phyloP scores from a whole-genome alignment of 192 early-diverging fungal species.

The Mortierella antarctica region DNA sequence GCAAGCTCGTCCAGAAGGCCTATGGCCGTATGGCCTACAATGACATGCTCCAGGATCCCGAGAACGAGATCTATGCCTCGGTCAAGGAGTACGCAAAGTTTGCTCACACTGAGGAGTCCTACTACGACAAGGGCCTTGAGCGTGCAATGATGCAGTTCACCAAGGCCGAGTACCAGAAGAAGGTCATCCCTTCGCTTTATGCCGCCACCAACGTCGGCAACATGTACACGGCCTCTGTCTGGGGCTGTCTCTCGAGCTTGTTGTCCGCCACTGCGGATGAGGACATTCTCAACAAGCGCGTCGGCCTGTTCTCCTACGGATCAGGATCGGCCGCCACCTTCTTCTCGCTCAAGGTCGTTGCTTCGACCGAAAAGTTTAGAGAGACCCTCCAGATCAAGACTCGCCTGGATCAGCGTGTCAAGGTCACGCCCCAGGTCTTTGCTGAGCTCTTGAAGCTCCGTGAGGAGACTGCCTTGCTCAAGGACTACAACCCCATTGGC shows the following conservation, averaged over 20 bases:
- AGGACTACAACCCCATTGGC: slow-evolving; percentile 83
- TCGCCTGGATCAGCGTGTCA: slow-evolving; percentile 79
- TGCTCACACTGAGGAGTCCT: slow-evolving; percentile 76
- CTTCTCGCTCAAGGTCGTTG: slow-evolving; percentile 88
- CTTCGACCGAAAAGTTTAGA: slow-evolving; percentile 71
- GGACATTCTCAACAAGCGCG: slow-evolving; percentile 83
- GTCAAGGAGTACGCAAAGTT: slow-evolving; percentile 42
- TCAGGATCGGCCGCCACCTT: slow-evolving; percentile 95
- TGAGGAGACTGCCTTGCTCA: slow-evolving; percentile 86
- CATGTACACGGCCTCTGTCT: slow-evolving; percentile 82
- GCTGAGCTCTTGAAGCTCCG: slow-evolving; percentile 85
- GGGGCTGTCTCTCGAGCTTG: slow-evolving; percentile 78
- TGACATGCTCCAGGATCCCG: slow-evolving; percentile 87
- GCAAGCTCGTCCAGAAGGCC: slow-evolving; percentile 96
- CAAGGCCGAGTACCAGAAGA: slow-evolving; percentile 78
- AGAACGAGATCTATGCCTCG: slow-evolving; percentile 61
- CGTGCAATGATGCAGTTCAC: slow-evolving; percentile 87
- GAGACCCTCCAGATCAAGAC: slow-evolving; percentile 70
- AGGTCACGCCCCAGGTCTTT: slow-evolving; percentile 81
- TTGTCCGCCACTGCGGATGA: slow-evolving; percentile 77
- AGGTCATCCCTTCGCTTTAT: slow-evolving; percentile 82
- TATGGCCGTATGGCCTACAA: slow-evolving; percentile 92
- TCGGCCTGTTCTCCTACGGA: slow-evolving; percentile 95
- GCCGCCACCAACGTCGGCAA: slow-evolving; percentile 94
- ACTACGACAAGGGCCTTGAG: slow-evolving; percentile 89